These are phyloP conservation scores for Heimioporus retisporus DNA, from an alignment of 1,284 basidiomycete genomes.

Conservation along the genomic window DNA sequence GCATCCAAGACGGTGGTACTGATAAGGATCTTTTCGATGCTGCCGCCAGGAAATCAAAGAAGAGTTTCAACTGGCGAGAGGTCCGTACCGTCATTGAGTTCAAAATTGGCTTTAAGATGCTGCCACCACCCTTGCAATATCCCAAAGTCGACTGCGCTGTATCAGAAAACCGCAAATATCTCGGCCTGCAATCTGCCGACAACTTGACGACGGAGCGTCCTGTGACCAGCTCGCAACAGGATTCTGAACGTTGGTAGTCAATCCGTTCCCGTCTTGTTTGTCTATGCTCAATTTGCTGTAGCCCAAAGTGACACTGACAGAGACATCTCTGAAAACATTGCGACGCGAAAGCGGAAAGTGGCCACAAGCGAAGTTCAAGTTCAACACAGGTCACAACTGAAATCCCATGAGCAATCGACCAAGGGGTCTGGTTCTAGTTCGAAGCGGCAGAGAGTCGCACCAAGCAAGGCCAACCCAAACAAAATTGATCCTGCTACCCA, in stretches of 20 bases:
- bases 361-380: background rate
- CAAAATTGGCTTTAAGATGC: background rate
- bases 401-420: too few relatives aligned
- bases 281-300: background rate
- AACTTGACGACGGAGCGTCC: background rate
- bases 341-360: conserved; percentile 1
- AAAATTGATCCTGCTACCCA: background rate
- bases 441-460: background rate
- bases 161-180: background rate
- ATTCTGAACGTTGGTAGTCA: background rate
- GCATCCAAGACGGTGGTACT: background rate
- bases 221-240: background rate
- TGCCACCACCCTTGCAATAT: too few relatives aligned
- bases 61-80: background rate
- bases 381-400: background rate
- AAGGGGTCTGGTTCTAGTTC: background rate
- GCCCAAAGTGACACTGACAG: background rate
- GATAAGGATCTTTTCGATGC: background rate
- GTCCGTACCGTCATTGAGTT: conserved; percentile 1
- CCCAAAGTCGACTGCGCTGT: background rate
- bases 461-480: background rate
- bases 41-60: background rate
- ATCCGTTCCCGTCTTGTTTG: background rate
- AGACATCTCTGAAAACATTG: background rate
- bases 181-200: background rate